Base-by-base conservation (phyloP, 2,329 filamentous ascomycete species). In the Coniochaeta sp. region DNA sequence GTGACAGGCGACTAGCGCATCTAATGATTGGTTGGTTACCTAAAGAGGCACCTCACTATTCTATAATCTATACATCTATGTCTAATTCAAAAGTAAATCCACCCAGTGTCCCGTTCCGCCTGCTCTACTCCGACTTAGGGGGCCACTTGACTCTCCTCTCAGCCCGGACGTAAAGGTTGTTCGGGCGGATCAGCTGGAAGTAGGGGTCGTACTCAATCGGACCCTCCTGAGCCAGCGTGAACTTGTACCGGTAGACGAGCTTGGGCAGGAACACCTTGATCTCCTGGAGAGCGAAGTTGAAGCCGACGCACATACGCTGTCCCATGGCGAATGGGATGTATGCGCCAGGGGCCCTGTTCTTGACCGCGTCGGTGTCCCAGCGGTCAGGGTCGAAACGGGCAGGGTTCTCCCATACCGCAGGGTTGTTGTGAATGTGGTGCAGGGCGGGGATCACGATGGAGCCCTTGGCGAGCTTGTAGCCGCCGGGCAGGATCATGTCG, bases 231-330 rank as follows among this genome's bases (percentile, higher is more conserved):
- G 78, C 82, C n/a, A 76, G 68, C 10, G 62, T 70, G 61, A 85
- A 87, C 59, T 81, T 73, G 67, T 88, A 87, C 8, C 84, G 75
- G 60, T 79, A 87, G 2, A 87, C 70, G 40, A 88, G 71, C 72
- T 86, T 82, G 1, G 78, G 74, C 63, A 88, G 42, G 65, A 85
- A 79, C 4, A 85, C 75, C 73, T 86, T 86, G 61, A 86, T 75
- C 69, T 88, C 83, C 61, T 81, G 77, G 7, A 87, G 72, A 0
- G 84, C 85, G 68, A 87, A 86, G 70, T 86, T 87, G 76, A 86
- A 87, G 0, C 84, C 85, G 59, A 88, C 82, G 62, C 85, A 88
- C 72, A 79, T 79, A 1, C 85, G 74, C 0, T 75, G 79, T 0
- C 85, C 85, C 0, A 77, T 73, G 0, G 80, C 84, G 63, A 88